Base-by-base conservation (phyloP, 2,329 filamentous ascomycete genomes). In the Arthrobotrys iridis region DNA sequence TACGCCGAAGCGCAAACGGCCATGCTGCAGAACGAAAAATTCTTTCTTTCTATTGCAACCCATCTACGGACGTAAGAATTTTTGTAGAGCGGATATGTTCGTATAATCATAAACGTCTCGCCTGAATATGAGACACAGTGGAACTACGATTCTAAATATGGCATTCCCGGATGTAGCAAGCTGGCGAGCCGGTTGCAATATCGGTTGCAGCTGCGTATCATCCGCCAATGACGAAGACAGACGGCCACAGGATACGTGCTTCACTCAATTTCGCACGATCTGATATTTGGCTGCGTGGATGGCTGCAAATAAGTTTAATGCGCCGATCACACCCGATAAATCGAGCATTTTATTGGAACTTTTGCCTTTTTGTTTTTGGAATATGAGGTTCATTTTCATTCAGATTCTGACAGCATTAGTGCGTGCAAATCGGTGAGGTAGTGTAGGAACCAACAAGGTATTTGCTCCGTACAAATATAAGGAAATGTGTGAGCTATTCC, bases 141-240 rank as follows among this genome's bases (percentile, higher is more conserved):
- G 48, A 52, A 52, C 48, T 28, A 35, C n/a, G 43, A 46, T 20
- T 52, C 48, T 52, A 52, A 52, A 52, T 35, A 52, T 52, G 48
- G n/a, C 15, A n/a, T 22, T 20, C 13, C 40, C 40, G 40, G 40
- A 43, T 43, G 40, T 11, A 43, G 40, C 18, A 43, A 22, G 40
- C 28, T 52, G 18, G 15, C 26, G 10, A 52, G 48, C 48, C 15
- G 48, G 35, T 35, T 52, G 48, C 13, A 52, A 52, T 28, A 52
- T 52, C 26, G 13, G 26, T 13, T 33, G 48, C 48, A 52, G 45
- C 45, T 40, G n/a, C 45, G 30, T 7, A 15, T 0, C 24, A 48
- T 48, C 22, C 24, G 10, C 24, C 40, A 15, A 11, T 20, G 48
- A 33, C n/a, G 8, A 3, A 15, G 2, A 10, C 11, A 33, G 6